Base-by-base conservation (phyloP, 1,139 yeast genomes). In the Taphrina flavorubra region DNA sequence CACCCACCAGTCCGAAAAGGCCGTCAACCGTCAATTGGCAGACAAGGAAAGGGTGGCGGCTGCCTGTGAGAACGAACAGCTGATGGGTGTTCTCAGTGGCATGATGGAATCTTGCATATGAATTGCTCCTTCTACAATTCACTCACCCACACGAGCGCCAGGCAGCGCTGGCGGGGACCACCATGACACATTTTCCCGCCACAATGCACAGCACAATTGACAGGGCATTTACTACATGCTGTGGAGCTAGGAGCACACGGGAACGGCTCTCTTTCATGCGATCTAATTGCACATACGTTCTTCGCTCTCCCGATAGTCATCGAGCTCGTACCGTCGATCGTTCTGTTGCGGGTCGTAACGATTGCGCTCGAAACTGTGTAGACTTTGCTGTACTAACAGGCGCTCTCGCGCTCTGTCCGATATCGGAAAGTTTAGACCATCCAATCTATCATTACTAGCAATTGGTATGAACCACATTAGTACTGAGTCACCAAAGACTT, bases 11-110 rank as follows among this genome's bases (percentile, higher is more conserved):
- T 90, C 96, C 74, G 99, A 95, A 76, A 86, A 85, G 73, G 99
- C 94, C 76, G 99, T 95, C 40, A 95, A 95, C 78, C 92, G 94
- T 76, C 99, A 95, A 79, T 84, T 95, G 72, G 94, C 94, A 76
- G 99, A 95, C 77, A 95, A 95, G 79, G 99, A 95, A 78, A 82
- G 99, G 72, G 98, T 94, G 0, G 97, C 97, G 37, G 99, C 99
- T 18, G 99, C 99, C 0, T 92, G 98, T 79, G 99, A 95, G 76
- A 95, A 95, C 74, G 97, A 90, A 70, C 99, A 95, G 79, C 81
- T 95, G 59, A 80, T 92, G 69, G 84, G 86, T 42, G 99, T 95
- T 18, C 89, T 95, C 61, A 89, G 92, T 74, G 92, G 90, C 74
- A 95, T 95, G 99, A 82, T 95, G 72, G 83, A 90, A 59, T 88